phyloP scores from a whole-genome alignment of 2,329 filamentous ascomycete genomes.

The Colletotrichum cuscutae region DNA sequence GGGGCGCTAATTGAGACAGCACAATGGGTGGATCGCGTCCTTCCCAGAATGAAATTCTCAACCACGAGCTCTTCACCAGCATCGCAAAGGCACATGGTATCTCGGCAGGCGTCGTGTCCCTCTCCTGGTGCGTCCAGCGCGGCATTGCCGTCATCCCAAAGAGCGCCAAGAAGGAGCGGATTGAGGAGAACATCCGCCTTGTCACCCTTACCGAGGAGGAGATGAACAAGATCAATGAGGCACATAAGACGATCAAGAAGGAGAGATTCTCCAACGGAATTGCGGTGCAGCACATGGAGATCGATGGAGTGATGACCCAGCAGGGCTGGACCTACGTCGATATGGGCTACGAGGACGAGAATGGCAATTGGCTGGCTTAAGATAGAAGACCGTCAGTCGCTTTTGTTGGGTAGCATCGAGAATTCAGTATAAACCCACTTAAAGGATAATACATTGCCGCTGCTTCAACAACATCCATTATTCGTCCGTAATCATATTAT shows the following conservation, averaged over 20 bases:
- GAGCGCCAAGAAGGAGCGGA: constrained; percentile 37
- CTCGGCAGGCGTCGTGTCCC: constrained; percentile 40
- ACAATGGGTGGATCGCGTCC: constrained; percentile 27
- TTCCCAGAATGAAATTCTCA: constrained; percentile 35
- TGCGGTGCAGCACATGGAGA: constrained; percentile 29
- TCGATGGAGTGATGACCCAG: constrained; percentile 38
- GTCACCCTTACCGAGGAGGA: constrained; percentile 41
- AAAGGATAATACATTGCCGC: too few species aligned
- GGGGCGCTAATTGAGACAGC: not conserved
- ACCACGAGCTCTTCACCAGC: constrained; percentile 37
- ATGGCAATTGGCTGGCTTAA: constrained; percentile 41
- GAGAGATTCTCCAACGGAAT: constrained; percentile 37
- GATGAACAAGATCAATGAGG: constrained; percentile 40
- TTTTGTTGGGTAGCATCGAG: not conserved
- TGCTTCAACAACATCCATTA: too few species aligned
- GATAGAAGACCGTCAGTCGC: too few species aligned
- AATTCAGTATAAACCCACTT: not conserved
- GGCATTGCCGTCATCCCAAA: constrained; percentile 41
- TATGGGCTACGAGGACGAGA: constrained; percentile 42
- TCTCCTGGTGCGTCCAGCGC: constrained; percentile 42
- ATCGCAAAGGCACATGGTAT: constrained; percentile 39
- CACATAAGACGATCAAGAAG: constrained; percentile 38
- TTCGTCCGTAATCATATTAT: not conserved
- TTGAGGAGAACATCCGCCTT: constrained; percentile 40
- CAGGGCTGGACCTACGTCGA: constrained; percentile 40